Conservation (phyloP, 441 rosid species). For the Corymbia citriodora region DNA sequence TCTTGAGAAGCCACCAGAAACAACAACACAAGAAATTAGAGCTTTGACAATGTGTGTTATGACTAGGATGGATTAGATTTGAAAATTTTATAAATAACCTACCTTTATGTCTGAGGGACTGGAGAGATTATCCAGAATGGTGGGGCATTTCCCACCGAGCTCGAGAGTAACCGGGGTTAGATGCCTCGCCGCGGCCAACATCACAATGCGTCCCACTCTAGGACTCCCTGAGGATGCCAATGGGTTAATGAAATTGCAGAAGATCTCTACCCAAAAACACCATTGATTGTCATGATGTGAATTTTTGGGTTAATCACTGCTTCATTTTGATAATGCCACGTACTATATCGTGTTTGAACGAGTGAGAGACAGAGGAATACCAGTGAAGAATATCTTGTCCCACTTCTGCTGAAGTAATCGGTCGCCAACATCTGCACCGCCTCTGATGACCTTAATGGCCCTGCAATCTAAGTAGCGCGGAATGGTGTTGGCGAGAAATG, state of each 20-base stretch:
- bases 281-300: not conserved
- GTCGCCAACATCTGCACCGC: conserved; percentile 46
- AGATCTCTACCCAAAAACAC: not conserved
- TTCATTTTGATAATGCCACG: not conserved
- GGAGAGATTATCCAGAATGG: conserved; percentile 48
- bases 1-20: conserved; percentile 19
- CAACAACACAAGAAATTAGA: not conserved
- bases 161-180: conserved; percentile 84
- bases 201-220: conserved; percentile 49
- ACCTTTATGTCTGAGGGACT: conserved; percentile 48
- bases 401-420: conserved; percentile 58
- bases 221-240: conserved; percentile 52
- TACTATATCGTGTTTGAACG: not conserved
- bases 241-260: not conserved
- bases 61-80: not conserved
- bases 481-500: conserved; percentile 44
- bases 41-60: not conserved
- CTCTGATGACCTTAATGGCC: conserved; percentile 59
- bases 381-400: conserved; percentile 95
- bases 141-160: conserved; percentile 86
- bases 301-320: not conserved
- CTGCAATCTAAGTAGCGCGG: conserved; percentile 55
- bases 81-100: not conserved
- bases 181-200: conserved; percentile 77
- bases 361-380: conserved; percentile 16